Base-by-base conservation (phyloP, 495 filamentous ascomycete species). In the Penicillium manginii region DNA sequence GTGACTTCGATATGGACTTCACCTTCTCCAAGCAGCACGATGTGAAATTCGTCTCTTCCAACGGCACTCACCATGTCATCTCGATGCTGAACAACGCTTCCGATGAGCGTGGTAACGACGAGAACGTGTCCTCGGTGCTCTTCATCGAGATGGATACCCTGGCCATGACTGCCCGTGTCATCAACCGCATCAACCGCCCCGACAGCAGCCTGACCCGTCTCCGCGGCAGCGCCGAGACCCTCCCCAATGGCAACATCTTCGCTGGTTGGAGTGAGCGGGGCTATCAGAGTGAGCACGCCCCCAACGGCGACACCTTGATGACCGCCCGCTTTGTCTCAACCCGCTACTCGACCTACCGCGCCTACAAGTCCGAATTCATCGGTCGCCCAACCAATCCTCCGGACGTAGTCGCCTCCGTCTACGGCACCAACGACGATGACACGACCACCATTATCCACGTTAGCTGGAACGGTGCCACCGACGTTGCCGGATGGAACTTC, bases 1-100 rank as follows among this genome's bases (percentile, higher is more conserved):
- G 78, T 53, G 68, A 78, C 42, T 81, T 84, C 42, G 59, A 66
- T 4, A 64, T 62, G 32, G 75, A 79, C 57, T 82, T 83, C 62
- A 70, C 76, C 1, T 87, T 88, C 68, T 81, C 80, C 37, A 82
- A 78, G 61, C 85, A 88, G 66, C 85, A 88, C 59, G 79, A 87
- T 63, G 84, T 79, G 12, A 78, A 83, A 18, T 85, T 81, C 63
- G 54, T 84, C 49, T 73, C 73, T 17, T 77, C 83, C 18, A 70
- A 81, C 60, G 71, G 72, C n/a, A 83, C 80, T 12, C 66, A 74
- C 54, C 77, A 80, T 35, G 71, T 74, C 26, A 74, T 86, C 35
- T 81, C 81, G 14, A 60, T 86, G 32, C 75, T 81, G 64, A 83
- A 86, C 70, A 86, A 86, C 60, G 80, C 74, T 43, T 75, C 73